Base-by-base conservation (phyloP, 2,329 filamentous ascomycete genomes). In the Cytospora piceicola region DNA sequence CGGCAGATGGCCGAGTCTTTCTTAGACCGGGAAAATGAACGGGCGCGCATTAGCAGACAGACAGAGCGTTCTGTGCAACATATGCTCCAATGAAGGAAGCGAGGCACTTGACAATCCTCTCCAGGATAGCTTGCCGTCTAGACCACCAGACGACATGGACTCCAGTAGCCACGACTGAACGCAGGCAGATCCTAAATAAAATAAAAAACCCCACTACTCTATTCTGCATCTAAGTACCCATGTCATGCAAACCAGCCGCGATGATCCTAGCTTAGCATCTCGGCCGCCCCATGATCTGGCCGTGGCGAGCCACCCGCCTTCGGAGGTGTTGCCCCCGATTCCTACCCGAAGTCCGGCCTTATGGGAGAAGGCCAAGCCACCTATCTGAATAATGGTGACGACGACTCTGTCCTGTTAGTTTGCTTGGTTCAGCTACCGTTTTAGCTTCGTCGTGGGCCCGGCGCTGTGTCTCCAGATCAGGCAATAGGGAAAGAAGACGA, bases 241-340 rank as follows among this genome's bases (percentile, higher is more conserved):
- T 24, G 52, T n/a, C 29, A 15, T n/a, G 27, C 17, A 54, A 32
- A 15, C 27, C 36, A 27, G 60, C 36, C 46, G 34, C 27, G 27
- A 22, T 6, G 27, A 17, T 56, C 36, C n/a, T n/a, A n/a, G 59
- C 29, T 24, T 32, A 30, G 29, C 11, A 22, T 22, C 49, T 24
- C 52, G n/a, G n/a, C 34, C 36, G 52, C 60, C 60, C 60, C 55
- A 56, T 62, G n/a, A 62, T 20, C 60, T 15, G 30, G 30, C 15
- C 52, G 52, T 7, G 14, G n/a, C 52, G 52, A 27, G 52, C n/a
- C 52, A 56, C 39, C 60, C 36, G 51, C 34, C 52, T 7, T 9
- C 60, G 60, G 60, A 62, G 49, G 60, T 51, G 3, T 34, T 56
- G 36, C 60, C 53, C 60, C 60, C 39, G 39, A 34, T 30, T 49